Conservation (phyloP, 2,329 filamentous ascomycete genomes). For the Colletotrichum higginsianum region DNA sequence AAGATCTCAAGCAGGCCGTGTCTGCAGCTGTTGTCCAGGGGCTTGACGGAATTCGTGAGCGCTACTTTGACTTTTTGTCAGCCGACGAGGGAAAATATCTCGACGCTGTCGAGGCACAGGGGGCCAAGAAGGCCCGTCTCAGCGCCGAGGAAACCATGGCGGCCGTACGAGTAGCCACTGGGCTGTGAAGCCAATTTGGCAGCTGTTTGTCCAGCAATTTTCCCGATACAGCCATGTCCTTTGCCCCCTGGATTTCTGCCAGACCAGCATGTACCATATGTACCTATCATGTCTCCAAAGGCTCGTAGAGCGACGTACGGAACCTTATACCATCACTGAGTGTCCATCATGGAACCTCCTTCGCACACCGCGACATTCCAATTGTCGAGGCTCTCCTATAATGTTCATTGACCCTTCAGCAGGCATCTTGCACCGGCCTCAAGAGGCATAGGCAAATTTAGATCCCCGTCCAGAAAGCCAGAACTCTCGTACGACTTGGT, state of each 20-base stretch:
- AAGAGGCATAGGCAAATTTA: conserved; percentile 74
- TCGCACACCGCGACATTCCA: neutral
- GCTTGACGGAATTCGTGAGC: conserved; percentile 68
- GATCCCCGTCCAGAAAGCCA: conserved; percentile 78
- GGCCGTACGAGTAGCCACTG: conserved; percentile 66
- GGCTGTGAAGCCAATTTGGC: conserved; percentile 52
- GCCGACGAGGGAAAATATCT: conserved; percentile 66
- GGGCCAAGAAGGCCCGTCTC: conserved; percentile 71
- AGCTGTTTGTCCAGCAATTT: neutral
- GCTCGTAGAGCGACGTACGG: neutral
- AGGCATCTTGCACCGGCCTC: conserved; percentile 30
- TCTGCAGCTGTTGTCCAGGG: conserved; percentile 69
- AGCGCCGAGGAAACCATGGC: conserved; percentile 74
- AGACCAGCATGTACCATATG: conserved; percentile 8
- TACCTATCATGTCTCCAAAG: neutral
- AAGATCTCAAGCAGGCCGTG: conserved; percentile 66
- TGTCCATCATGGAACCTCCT: neutral
- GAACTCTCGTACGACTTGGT: conserved; percentile 78
- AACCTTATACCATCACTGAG: neutral
- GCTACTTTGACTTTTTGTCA: conserved; percentile 67
- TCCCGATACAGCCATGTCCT: neutral
- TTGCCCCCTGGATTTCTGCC: too few relatives aligned
- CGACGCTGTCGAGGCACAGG: conserved; percentile 70
- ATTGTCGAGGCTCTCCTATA: neutral
- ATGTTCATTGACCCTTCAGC: neutral